These are phyloP conservation scores for Globisporangium splendens DNA, from an alignment of 352 stramenopile genomes.

Conservation along the genomic window DNA sequence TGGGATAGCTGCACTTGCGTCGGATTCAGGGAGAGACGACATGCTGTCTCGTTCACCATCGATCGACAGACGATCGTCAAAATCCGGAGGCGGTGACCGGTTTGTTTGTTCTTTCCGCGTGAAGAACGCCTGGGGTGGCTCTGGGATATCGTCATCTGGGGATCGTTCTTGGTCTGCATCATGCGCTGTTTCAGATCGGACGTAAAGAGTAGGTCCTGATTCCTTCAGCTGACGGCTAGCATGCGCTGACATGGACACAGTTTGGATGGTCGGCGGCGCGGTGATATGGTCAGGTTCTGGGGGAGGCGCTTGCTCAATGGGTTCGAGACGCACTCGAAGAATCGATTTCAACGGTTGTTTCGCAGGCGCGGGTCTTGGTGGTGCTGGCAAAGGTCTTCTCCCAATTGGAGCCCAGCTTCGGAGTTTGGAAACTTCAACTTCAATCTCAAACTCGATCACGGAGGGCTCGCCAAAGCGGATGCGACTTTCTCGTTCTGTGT, in stretches of 20 bases:
- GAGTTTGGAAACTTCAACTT: constrained; percentile 65
- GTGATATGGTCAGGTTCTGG: constrained; percentile 58
- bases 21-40: no score
- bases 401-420: constrained; percentile 6
- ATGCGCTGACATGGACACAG: constrained; percentile 13
- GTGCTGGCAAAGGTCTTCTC: neutral
- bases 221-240: neutral
- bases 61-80: constrained; percentile 66
- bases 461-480: constrained; percentile 11
- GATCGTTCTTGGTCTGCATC: no score
- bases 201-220: no score
- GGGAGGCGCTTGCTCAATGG: constrained; percentile 22
- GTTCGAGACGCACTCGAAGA: constrained; percentile 26
- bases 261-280: constrained; percentile 47
- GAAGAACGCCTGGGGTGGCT: neutral
- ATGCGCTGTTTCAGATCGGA: no score
- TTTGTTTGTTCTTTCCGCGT: constrained; percentile 55
- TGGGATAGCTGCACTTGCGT: no score
- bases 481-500: constrained; percentile 9
- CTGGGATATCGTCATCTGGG: constrained; percentile 1
- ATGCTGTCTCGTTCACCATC: constrained; percentile 17
- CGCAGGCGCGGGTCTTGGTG: constrained; percentile 25
- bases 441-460: constrained; percentile 44
- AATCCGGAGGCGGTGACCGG: constrained; percentile 61
- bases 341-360: constrained; percentile 22